Conservation (phyloP, 2,329 filamentous ascomycete genomes). For the Aspergillus tanneri region DNA sequence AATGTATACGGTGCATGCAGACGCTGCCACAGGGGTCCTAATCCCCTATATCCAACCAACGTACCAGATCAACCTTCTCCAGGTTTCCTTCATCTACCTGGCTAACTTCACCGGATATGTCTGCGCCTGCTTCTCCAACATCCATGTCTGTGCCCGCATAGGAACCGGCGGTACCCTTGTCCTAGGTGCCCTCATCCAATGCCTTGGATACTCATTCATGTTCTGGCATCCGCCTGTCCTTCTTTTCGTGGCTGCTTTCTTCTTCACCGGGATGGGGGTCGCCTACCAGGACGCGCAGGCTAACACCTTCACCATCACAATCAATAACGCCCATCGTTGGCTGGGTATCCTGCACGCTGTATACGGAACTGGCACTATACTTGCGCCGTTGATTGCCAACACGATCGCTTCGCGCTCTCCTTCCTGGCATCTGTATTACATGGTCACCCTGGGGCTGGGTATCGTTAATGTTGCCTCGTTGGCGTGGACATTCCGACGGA, state of each 20-base stretch:
- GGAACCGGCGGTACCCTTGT: slow-evolving; percentile 26
- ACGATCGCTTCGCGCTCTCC: slow-evolving; percentile 23
- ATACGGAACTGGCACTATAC: slow-evolving; percentile 23
- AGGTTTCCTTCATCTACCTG: slow-evolving; percentile 25
- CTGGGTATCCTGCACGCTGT: slow-evolving; percentile 24
- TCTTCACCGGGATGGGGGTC: slow-evolving; percentile 24
- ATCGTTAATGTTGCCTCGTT: slow-evolving; percentile 16
- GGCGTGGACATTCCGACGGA: slow-evolving; percentile 21
- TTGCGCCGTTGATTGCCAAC: slow-evolving; percentile 24
- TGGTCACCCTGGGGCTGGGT: slow-evolving; percentile 18
- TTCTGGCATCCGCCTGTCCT: slow-evolving; percentile 24
- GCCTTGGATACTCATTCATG: slow-evolving; percentile 24
- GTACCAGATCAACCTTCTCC: slow-evolving; percentile 21
- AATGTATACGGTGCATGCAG: slow-evolving; percentile 5
- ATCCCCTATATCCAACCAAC: slow-evolving; percentile 27
- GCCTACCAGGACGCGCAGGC: slow-evolving; percentile 25
- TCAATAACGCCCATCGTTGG: slow-evolving; percentile 25
- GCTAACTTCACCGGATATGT: slow-evolving; percentile 24
- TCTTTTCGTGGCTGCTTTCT: slow-evolving; percentile 24
- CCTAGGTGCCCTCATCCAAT: slow-evolving; percentile 19
- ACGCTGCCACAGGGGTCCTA: slow-evolving; percentile 24
- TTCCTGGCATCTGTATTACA: slow-evolving; percentile 25
- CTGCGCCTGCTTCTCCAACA: slow-evolving; percentile 24
- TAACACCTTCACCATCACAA: slow-evolving; percentile 24
- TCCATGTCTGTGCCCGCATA: slow-evolving; percentile 24